Evolutionary conservation across 2,329 filamentous ascomycete species (phyloP).

Genomic region (Arachnopeziza araneosa): DNA sequence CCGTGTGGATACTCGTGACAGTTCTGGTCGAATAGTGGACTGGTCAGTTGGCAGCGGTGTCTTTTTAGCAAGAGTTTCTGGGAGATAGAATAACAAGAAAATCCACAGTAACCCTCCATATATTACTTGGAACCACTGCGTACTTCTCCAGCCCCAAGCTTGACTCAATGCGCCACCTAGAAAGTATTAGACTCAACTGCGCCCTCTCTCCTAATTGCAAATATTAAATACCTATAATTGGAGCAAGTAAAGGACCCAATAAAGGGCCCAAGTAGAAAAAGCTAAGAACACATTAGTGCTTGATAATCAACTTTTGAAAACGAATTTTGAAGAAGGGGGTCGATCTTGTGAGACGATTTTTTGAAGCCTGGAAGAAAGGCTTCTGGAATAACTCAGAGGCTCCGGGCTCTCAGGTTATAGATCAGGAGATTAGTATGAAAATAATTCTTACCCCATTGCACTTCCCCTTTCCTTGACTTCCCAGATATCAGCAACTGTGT

Average conservation of each 20-base stretch:
- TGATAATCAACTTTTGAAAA: too few relatives aligned
- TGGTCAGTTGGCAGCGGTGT: slow-evolving; percentile 8
- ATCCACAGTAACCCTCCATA: slow-evolving; percentile 58
- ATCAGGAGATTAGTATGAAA: too few relatives aligned
- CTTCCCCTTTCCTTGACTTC: slow-evolving; percentile 63
- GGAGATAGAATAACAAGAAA: slow-evolving; percentile 54
- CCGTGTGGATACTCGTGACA: slow-evolving; percentile 52
- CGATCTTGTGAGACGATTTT: too few relatives aligned
- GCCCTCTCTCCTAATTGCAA: too few relatives aligned
- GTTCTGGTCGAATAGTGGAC: slow-evolving; percentile 12
- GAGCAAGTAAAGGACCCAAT: slow-evolving; percentile 67
- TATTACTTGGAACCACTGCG: slow-evolving; percentile 70
- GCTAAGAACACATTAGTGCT: too few relatives aligned
- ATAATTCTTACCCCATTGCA: slow-evolving; percentile 57
- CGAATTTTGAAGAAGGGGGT: too few relatives aligned
- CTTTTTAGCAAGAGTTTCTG: slow-evolving; percentile 52
- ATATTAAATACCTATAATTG: slow-evolving; percentile 51
- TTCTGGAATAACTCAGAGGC: too few relatives aligned
- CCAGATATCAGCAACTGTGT: slow-evolving; percentile 59
- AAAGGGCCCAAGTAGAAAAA: slow-evolving; percentile 78
- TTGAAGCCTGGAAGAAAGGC: too few relatives aligned
- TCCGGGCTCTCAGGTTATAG: too few relatives aligned
- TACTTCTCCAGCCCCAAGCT: slow-evolving; percentile 66
- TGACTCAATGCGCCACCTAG: slow-evolving; percentile 60
- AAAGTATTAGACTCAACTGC: too few relatives aligned